Evolutionary conservation across 2,329 filamentous ascomycete genomes (phyloP).

Genomic region (Pseudocercospora macadamiae): DNA sequence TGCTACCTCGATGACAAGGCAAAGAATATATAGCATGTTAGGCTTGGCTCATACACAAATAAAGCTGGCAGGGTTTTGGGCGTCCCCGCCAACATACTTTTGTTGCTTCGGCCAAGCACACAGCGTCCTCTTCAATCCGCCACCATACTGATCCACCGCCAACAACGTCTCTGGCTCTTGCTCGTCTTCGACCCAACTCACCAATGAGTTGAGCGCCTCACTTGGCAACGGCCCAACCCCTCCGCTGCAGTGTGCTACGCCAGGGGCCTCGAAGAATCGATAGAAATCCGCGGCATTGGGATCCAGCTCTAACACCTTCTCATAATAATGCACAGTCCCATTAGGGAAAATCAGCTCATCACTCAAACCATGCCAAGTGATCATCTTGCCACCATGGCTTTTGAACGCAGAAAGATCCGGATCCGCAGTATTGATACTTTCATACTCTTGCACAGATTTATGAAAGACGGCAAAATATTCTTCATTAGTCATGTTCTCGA

Average conservation of each 20-base stretch:
- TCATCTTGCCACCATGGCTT: conserved; percentile 45
- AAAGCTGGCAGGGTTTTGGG: conserved; percentile 12
- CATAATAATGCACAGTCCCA: conserved; percentile 44
- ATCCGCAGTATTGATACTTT: conserved; percentile 41
- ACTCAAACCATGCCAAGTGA: conserved; percentile 48
- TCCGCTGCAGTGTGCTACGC: conserved; percentile 42
- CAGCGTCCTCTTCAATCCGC: conserved; percentile 5
- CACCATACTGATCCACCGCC: conserved; percentile 2
- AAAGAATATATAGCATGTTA: no score
- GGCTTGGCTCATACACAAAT: background rate
- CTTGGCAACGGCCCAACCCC: conserved; percentile 35
- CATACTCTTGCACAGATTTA: conserved; percentile 35
- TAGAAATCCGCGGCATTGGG: conserved; percentile 39
- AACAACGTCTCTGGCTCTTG: conserved; percentile 29
- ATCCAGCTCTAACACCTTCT: conserved; percentile 36
- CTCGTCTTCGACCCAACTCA: conserved; percentile 38
- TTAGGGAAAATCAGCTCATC: conserved; percentile 44
- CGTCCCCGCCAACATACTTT: conserved; percentile 21
- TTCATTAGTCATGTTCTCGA: conserved; percentile 36
- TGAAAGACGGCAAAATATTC: conserved; percentile 30
- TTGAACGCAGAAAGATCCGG: conserved; percentile 45
- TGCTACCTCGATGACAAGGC: no score
- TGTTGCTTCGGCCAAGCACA: conserved; percentile 25
- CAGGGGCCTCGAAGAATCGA: conserved; percentile 45
- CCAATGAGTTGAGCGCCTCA: conserved; percentile 24